Conservation (phyloP, 1,284 basidiomycete species). For the Inonotus hispidus region DNA sequence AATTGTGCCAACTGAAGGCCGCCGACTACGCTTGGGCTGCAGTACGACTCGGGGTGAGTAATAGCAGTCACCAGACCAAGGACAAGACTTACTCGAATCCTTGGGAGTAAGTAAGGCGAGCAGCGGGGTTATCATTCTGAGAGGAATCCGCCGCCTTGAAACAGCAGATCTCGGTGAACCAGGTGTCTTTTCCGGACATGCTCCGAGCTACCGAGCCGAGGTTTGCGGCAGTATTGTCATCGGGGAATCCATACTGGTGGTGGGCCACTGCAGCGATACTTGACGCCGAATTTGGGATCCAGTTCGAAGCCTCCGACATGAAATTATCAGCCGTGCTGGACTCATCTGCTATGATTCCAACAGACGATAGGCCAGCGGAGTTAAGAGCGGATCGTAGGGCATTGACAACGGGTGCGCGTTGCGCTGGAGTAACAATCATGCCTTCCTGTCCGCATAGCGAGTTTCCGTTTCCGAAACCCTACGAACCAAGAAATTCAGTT, state of each 20-base stretch:
- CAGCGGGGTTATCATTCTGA: constrained; percentile 8
- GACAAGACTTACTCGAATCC: constrained; percentile 22
- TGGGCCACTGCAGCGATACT: constrained; percentile 25
- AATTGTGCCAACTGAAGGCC: constrained; percentile 26
- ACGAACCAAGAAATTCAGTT: neutral
- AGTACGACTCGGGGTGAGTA: neutral
- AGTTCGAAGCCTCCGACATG: constrained; percentile 24
- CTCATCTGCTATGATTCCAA: constrained; percentile 27
- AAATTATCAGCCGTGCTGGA: constrained; percentile 23
- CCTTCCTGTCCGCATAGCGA: constrained; percentile 29
- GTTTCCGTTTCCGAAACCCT: constrained; percentile 18
- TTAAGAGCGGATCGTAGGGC: constrained; percentile 23
- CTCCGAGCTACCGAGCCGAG: constrained; percentile 21
- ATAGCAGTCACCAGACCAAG: constrained; percentile 11
- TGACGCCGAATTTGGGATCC: constrained; percentile 23
- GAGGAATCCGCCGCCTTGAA: constrained; percentile 11
- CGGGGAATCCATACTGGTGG: constrained; percentile 26
- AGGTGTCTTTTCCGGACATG: constrained; percentile 23
- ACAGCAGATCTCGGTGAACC: constrained; percentile 28
- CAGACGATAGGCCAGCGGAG: constrained; percentile 20
- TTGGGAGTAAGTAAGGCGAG: constrained; percentile 11
- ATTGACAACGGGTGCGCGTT: constrained; percentile 26
- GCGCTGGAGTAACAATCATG: constrained; percentile 27
- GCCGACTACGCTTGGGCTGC: constrained; percentile 24
- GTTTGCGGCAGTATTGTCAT: constrained; percentile 19